phyloP scores from a whole-genome alignment of 2,329 filamentous ascomycete species.

The Monilinia polystroma region DNA sequence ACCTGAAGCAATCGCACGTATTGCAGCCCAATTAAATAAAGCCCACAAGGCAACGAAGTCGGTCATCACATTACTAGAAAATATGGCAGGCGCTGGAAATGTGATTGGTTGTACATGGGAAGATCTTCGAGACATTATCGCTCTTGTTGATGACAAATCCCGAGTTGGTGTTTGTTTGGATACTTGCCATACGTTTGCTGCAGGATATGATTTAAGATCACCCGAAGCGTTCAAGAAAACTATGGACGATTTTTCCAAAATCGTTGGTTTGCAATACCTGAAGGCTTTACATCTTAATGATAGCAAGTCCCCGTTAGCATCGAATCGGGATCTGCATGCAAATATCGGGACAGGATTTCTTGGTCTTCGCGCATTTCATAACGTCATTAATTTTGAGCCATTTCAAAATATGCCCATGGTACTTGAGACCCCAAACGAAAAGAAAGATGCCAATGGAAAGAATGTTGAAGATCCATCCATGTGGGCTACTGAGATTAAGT shows the following conservation, averaged over 20 bases:
- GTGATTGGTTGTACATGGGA: constrained; percentile 83
- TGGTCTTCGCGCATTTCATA: constrained; percentile 86
- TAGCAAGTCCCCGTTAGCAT: constrained; percentile 83
- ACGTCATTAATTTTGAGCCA: constrained; percentile 76
- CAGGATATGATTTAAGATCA: constrained; percentile 83
- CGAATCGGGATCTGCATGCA: constrained; percentile 84
- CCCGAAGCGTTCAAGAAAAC: constrained; percentile 71
- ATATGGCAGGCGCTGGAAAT: constrained; percentile 90
- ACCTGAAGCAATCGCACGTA: constrained; percentile 69
- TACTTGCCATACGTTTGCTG: constrained; percentile 94
- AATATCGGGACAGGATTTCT: constrained; percentile 96
- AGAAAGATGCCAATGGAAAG: constrained; percentile 63
- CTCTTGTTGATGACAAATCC: constrained; percentile 72
- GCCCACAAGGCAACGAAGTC: constrained; percentile 73
- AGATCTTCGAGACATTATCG: constrained; percentile 83
- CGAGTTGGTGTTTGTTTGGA: constrained; percentile 94
- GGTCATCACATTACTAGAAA: constrained; percentile 86
- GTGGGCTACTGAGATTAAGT: constrained; percentile 93
- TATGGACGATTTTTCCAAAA: constrained; percentile 70
- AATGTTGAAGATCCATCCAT: constrained; percentile 74
- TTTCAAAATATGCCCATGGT: constrained; percentile 85
- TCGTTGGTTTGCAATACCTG: constrained; percentile 77
- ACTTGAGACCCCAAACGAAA: constrained; percentile 91
- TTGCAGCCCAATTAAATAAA: constrained; percentile 78
- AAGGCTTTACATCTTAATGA: constrained; percentile 91